Percentiles rank a stretch among this genome's conserved stretches.
phyloP scores from a whole-genome alignment of 2,329 filamentous ascomycete genomes.

The Blastomyces gilchristii region DNA sequence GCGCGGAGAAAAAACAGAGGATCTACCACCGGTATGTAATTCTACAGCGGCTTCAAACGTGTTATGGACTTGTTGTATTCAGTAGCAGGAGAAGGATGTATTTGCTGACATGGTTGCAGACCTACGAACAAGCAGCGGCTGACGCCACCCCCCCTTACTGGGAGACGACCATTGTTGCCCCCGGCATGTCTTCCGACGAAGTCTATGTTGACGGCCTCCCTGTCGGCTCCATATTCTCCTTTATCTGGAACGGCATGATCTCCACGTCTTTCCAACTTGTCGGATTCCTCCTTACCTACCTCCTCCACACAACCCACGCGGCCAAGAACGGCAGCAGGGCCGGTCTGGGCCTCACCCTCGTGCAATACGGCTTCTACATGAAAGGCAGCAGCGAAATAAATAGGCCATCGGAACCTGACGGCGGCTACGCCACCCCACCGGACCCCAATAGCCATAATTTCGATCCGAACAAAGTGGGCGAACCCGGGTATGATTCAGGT shows the following conservation, averaged over 20 bases:
- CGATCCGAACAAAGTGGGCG: conserved; percentile 58
- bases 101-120: conserved; percentile 42
- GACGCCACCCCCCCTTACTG: conserved; percentile 95
- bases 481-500: conserved; percentile 22
- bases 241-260: conserved; percentile 76
- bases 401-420: conserved; percentile 36
- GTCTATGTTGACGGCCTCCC: conserved; percentile 95
- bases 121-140: conserved; percentile 95
- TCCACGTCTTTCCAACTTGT: conserved; percentile 95
- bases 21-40: conserved; percentile 75
- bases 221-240: conserved; percentile 73
- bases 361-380: conserved; percentile 97
- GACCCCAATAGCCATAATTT: conserved; percentile 90
- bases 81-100: neutral
- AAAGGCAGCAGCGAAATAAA: conserved; percentile 47
- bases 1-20: conserved; percentile 68
- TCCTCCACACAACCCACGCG: conserved; percentile 93
- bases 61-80: neutral
- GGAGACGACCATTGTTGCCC: conserved; percentile 96
- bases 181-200: conserved; percentile 83
- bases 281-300: conserved; percentile 94
- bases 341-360: conserved; percentile 85
- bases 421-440: conserved; percentile 49
- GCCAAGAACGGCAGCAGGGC: conserved; percentile 95
- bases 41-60: neutral